Base-by-base conservation (phyloP, 306 rosid genomes). In the Sophora flavescens region DNA sequence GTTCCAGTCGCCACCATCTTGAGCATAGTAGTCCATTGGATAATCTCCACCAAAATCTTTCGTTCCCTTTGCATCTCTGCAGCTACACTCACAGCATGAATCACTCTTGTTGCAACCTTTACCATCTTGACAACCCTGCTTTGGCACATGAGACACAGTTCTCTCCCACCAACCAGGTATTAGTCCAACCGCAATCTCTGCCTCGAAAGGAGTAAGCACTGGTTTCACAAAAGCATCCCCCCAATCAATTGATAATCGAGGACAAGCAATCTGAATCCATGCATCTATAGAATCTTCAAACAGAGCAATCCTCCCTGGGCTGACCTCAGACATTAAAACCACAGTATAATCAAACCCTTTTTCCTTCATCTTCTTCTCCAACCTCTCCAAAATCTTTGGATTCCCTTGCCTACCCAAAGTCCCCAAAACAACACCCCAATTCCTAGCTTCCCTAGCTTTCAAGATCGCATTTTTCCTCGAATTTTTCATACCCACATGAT, bases 231-330 rank as follows among this genome's bases (percentile, higher is more conserved):
- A 94, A 0, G 97, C 97, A 56, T 94, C 97, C 0, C 98, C 98
- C 98, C 98, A 94, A 44, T 94, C 97, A 53, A 94, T 94, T 6
- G 98, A 94, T 48, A 94, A 79, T 62, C 98, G 76, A 68, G 98
- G 97, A 68, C 97, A 91, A 30, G 98, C 98, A 74, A 94, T 87
- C 83, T 94, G 98, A 80, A 94, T 86, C 98, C 98, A 94, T n/a
- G 96, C 95, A 81, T 91, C 96, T 12, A 94, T 79, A 1, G 98
- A 85, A 67, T 91, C 97, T 80, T 85, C 96, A 63, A 91, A 94
- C 80, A 91, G 45, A 3, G 86, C 80, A 30, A 94, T 78, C 71
- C 96, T 89, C 9, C 3, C 45, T 5, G 98, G 98, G 77, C 95
- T 94, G 26, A 94, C 59, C 90, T 94, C 98, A 9, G 96, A 94